Percentiles rank a stretch among this genome's conserved stretches.
phyloP scores from a whole-genome alignment of 768 basidiomycete species.

The Termitomyces sp. region DNA sequence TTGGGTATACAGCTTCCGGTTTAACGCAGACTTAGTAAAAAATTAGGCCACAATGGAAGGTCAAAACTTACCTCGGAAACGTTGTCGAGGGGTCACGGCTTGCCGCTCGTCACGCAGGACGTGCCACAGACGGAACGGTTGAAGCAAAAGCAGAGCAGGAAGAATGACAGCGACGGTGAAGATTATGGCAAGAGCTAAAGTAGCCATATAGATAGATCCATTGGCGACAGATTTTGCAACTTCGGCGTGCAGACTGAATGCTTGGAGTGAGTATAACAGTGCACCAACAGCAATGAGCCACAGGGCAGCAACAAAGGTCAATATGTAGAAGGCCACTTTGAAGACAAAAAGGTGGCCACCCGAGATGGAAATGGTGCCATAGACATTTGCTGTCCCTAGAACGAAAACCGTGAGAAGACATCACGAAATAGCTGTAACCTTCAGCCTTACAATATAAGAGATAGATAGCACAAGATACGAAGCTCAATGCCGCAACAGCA shows the following conservation, averaged over 20 bases:
- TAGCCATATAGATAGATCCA: constrained; percentile 67
- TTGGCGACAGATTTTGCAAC: constrained; percentile 47
- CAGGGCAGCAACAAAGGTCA: constrained; percentile 46
- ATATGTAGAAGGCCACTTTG: constrained; percentile 55
- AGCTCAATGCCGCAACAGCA: constrained; percentile 52
- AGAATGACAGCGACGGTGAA: constrained; percentile 62
- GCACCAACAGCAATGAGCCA: constrained; percentile 66
- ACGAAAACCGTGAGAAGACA: constrained; percentile 5
- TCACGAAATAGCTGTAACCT: background rate
- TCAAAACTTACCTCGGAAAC: constrained; percentile 58
- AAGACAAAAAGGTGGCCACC: constrained; percentile 54
- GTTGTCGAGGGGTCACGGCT: constrained; percentile 70
- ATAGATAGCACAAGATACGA: constrained; percentile 47
- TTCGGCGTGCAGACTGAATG: constrained; percentile 39
- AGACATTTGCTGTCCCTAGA: constrained; percentile 46
- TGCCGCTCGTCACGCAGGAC: constrained; percentile 49
- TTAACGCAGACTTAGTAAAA: constrained; percentile 4
- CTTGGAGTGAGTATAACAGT: constrained; percentile 61
- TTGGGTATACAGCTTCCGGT: constrained; percentile 56
- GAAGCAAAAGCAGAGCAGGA: constrained; percentile 69
- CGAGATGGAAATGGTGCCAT: constrained; percentile 58
- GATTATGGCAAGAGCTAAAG: constrained; percentile 50
- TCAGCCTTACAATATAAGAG: constrained; percentile 46
- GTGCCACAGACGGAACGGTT: constrained; percentile 57
- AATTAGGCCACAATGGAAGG: background rate